phyloP scores from a whole-genome alignment of 2,329 filamentous ascomycete species.

The Fusarium pseudonygamai region DNA sequence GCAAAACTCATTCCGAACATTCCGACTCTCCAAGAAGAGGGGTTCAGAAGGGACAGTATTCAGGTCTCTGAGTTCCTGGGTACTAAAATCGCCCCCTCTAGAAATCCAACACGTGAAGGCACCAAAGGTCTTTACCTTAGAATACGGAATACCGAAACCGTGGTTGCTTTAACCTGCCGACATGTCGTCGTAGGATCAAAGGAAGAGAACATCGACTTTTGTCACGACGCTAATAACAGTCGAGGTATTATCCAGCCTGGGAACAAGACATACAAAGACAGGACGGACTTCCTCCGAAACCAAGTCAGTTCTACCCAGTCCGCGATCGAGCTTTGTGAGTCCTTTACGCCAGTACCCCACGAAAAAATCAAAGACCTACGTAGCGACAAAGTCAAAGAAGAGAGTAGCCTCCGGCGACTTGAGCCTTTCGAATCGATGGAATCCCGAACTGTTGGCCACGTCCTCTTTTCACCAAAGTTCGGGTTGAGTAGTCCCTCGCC shows the following conservation, averaged over 20 bases:
- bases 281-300: fast-evolving
- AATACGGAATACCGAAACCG: not conserved
- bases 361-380: not conserved
- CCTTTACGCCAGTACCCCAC: fast-evolving
- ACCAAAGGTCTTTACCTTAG: not conserved
- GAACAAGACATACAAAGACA: not conserved
- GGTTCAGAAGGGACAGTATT: not conserved
- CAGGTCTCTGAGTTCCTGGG: not conserved
- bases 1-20: not conserved
- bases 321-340: fast-evolving
- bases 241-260: not conserved
- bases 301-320: fast-evolving
- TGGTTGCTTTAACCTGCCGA: not conserved
- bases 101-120: not conserved
- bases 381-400: fast-evolving
- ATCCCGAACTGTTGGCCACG: not conserved
- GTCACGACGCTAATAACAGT: fast-evolving
- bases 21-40: not conserved
- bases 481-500: not conserved
- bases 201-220: not conserved
- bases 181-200: not conserved
- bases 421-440: not conserved
- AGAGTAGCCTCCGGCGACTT: fast-evolving
- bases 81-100: not conserved
- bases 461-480: not conserved